A percentile compares a stretch with the other conserved stretches of the same genome.
These are phyloP conservation scores for Eimeria sp. DNA, from an alignment of 169 alveolate genomes.

Conservation along the genomic window DNA sequence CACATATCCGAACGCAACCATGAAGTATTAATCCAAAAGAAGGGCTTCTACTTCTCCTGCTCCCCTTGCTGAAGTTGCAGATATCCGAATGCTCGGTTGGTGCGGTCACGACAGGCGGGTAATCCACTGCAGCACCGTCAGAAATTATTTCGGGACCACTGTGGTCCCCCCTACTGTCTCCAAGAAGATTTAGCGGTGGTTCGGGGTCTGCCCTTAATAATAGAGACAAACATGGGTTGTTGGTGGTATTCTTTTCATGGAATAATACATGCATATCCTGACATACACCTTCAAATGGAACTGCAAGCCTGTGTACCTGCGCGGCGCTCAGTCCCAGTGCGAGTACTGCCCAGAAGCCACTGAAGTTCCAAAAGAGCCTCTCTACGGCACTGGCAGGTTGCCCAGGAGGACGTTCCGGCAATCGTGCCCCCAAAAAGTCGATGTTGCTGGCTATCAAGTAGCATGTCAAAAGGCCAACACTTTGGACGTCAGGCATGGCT, in stretches of 20 bases:
- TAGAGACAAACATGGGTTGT: not conserved
- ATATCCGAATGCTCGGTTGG: not conserved
- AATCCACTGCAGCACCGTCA: not conserved
- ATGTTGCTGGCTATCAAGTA: conserved; percentile 46
- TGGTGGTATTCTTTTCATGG: not conserved
- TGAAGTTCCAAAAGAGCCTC: conserved; percentile 36
- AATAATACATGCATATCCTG: not conserved
- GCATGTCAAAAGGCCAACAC: conserved; percentile 49
- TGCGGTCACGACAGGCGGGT: not conserved
- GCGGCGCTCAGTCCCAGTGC: conserved; percentile 55
- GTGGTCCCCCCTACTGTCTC: not conserved
- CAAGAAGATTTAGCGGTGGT: not conserved
- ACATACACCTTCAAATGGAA: conserved; percentile 7
- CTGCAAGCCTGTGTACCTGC: conserved; percentile 42
- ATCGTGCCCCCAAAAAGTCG: conserved; percentile 52
- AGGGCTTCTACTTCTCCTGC: not conserved
- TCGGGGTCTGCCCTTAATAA: not conserved
- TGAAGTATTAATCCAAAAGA: conserved; percentile 5
- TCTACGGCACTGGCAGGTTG: conserved; percentile 5
- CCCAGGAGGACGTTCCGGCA: conserved; percentile 25
- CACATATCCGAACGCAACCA: conserved; percentile 21
- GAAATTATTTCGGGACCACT: not conserved
- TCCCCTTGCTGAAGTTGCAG: not conserved
- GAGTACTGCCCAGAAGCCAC: conserved; percentile 61
- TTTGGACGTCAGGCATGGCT: conserved; percentile 78